Evolutionary conservation across 75 land plant species (phyloP), one percentile per base, ranked within the genome.

Genomic region (Pinus albicaulis): DNA sequence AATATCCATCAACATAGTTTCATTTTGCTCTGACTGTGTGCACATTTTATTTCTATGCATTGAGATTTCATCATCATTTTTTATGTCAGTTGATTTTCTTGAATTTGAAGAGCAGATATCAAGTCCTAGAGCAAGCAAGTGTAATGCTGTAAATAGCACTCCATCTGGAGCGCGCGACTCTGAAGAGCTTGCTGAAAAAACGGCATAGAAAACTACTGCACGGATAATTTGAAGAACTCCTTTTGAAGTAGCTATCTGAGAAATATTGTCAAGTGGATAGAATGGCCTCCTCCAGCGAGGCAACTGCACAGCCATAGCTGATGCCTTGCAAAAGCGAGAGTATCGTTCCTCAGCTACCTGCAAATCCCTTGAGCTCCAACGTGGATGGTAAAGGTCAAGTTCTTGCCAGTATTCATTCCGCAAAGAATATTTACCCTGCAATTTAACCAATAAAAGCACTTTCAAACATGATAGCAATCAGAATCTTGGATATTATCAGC

Each of bases 271-370:
- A 20, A 97, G 78, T 36, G 95, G 98, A 55, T 73, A 66, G 79
- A 82, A 89, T 12, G 94, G 89, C 75, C 84, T 81, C 11, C 81
- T 82, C 99, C 99, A 97, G 61, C 76, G 83, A 63, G 99, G 99
- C 34, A 92, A 77, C 79, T 97, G 99, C 24, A 76, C 31, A 72
- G 83, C 84, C 76, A 87, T 59, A 74, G 99, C 86, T 71, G 98
- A 91, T 34, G 80, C 86, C 69, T 86, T 82, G 82, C 93, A 87
- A 34, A 87, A 88, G 20, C 87, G 89, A 22, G 91, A 76, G 68
- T 89, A 97, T 57, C 95, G 90, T 70, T 97, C 99, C 77, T 97
- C 98, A 26, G 99, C 98, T 62, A 86, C 75, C 79, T 97, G 99
- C 74, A 92, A 80, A 41, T 95, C 98, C 60, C 91, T 86, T 41